phyloP scores from a whole-genome alignment of 225 moss, liverwort and hornwort genomes.

The Marchantia polymorpha region DNA sequence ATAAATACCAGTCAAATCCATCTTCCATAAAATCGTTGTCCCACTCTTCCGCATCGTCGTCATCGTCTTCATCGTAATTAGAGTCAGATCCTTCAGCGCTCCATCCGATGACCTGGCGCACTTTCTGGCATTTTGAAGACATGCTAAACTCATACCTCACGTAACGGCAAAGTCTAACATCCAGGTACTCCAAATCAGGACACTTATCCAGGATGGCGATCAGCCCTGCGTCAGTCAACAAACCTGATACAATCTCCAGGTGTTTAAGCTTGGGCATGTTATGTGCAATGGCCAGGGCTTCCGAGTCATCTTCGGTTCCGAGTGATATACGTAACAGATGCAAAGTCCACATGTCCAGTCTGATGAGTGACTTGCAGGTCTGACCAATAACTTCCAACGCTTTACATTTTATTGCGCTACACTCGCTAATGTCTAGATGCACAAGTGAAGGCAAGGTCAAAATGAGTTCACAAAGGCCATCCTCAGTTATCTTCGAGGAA shows the following conservation, averaged over 20 bases:
- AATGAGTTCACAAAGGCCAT: conserved; percentile 20
- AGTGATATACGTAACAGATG: background rate
- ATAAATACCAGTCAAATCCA: background rate
- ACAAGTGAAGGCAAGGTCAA: conserved; percentile 13
- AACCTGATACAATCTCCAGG: conserved; percentile 21
- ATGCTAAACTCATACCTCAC: background rate
- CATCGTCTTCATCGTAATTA: conserved; percentile 23
- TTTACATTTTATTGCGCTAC: conserved; percentile 5
- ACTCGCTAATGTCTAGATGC: conserved; percentile 26
- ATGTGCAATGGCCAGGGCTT: conserved; percentile 30
- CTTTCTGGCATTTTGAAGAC: background rate
- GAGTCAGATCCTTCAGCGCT: conserved; percentile 8
- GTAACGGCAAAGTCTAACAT: conserved; percentile 24
- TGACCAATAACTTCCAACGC: conserved; percentile 23
- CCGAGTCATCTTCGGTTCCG: conserved; percentile 13
- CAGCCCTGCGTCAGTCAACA: conserved; percentile 22
- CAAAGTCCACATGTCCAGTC: conserved; percentile 3
- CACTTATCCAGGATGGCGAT: conserved; percentile 29
- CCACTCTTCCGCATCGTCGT: conserved; percentile 18
- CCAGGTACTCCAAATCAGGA: conserved; percentile 26
- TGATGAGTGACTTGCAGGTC: conserved; percentile 21
- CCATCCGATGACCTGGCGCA: background rate
- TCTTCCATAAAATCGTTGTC: conserved; percentile 17
- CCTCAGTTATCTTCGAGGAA: conserved; percentile 7
- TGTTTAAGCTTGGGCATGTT: conserved; percentile 31